These are phyloP conservation scores for Oryza brachyantha DNA, from an alignment of 176 grass and related monocot genomes.

Conservation along the genomic window DNA sequence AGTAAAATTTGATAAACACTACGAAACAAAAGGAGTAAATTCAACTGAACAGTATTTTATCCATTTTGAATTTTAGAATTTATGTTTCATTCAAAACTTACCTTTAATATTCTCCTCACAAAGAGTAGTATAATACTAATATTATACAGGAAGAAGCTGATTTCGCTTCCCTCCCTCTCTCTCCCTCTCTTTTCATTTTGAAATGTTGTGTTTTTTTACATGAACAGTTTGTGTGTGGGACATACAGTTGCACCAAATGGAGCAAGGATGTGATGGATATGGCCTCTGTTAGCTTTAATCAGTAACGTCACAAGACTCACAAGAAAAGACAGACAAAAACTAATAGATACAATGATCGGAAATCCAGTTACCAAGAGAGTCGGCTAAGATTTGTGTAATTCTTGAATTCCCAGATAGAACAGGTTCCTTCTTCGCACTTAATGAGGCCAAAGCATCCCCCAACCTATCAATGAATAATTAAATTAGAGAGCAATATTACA, in stretches of 20 bases:
- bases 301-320: background rate
- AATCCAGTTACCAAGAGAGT: constrained; percentile 72
- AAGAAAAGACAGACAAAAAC: constrained; percentile 12
- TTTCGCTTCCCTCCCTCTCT: background rate
- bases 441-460: constrained; percentile 86
- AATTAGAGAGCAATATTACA: constrained; percentile 16
- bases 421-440: constrained; percentile 85
- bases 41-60: background rate
- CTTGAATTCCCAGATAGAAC: constrained; percentile 80
- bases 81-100: background rate
- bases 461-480: constrained; percentile 53
- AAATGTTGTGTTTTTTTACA: background rate
- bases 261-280: background rate
- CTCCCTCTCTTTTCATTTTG: background rate
- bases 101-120: background rate
- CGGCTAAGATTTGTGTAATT: constrained; percentile 86
- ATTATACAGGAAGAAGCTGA: background rate
- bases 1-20: background rate
- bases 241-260: background rate
- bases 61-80: background rate
- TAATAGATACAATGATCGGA: background rate
- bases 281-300: background rate
- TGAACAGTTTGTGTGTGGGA: background rate
- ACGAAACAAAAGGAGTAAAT: background rate
- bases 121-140: no score